Evolutionary conservation across 2,329 filamentous ascomycete genomes (phyloP), one percentile per base, ranked within the genome.

Genomic region (Emmonsiellopsis sp.): DNA sequence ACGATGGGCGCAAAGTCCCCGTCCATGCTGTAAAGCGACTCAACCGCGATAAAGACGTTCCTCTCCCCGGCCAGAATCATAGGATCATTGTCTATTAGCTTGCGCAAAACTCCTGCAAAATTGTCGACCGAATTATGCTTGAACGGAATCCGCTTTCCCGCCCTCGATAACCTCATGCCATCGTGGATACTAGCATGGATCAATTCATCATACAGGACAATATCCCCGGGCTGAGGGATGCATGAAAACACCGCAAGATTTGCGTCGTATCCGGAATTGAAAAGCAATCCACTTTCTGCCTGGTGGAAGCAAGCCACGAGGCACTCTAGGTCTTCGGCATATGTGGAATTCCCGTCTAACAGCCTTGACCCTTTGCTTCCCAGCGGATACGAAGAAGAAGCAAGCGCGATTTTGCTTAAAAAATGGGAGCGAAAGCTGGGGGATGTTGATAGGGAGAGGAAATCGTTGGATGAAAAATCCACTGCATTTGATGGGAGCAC

Each of bases 11-110:
- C 80, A 15, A 88, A 70, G 59, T 91, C 86, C 0, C 88, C 88
- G 51, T 92, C 87, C 88, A 93, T 93, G 65, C 86, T 90, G 66
- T 93, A 92, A 0, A 89, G 73, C 0, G 79, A 80, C 59, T 89
- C 86, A 0, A 88, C 75, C 0, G 81, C 81, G n/a, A 89, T 66
- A 58, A 89, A 86, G 2, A 89, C 75, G 57, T 80, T 83, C 0
- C 63, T 64, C 1, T 63, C 54, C 0, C 79, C 78, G 0, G 57
- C 50, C 0, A 44, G 44, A 0, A 80, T 51, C 46, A 50, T 15
- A 1, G 63, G 55, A 30, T 77, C 70, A 0, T 59, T 55, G 2
- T 65, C 55, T 0, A 67, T 55, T 9, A 73, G 54, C 0, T 55
- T 47, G 10, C 56, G 42, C n/a, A 79, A 57, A 2, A 69, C 67